A percentile compares a stretch with the other conserved stretches of the same genome.
These are phyloP conservation scores for Pulveroboletus sp. DNA, from an alignment of 768 basidiomycete species.

Conservation along the genomic window DNA sequence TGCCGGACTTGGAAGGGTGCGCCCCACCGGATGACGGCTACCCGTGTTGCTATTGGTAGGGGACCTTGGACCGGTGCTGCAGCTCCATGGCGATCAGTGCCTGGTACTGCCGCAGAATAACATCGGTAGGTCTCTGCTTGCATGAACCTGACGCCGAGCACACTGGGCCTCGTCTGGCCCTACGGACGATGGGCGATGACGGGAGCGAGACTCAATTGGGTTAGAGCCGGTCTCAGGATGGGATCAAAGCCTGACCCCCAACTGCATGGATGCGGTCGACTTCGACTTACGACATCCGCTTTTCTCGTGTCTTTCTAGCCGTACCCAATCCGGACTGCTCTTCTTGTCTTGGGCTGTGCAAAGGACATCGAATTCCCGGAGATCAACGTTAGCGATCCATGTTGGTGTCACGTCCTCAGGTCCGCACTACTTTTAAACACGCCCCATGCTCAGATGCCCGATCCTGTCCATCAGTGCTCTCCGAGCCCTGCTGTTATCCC, in stretches of 20 bases:
- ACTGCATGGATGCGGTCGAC: slow-evolving; percentile 21
- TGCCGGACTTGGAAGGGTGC: slow-evolving; percentile 13
- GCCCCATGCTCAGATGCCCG: slow-evolving; percentile 20
- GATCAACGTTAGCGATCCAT: slow-evolving; percentile 28
- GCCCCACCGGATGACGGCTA: slow-evolving; percentile 24
- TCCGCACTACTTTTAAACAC: slow-evolving; percentile 22
- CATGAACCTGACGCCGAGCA: no score
- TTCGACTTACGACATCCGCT: slow-evolving; percentile 35
- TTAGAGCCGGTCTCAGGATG: slow-evolving; percentile 14
- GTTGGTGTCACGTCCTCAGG: slow-evolving; percentile 13
- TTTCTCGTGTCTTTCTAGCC: slow-evolving; percentile 32
- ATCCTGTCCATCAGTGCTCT: slow-evolving; percentile 16
- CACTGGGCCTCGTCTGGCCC: no score
- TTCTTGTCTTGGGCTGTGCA: slow-evolving; percentile 21
- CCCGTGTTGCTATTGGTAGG: slow-evolving; percentile 2
- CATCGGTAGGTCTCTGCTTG: no score
- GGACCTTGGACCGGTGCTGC: no score
- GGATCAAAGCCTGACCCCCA: slow-evolving; percentile 22
- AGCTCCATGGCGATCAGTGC: no score
- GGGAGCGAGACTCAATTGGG: slow-evolving; percentile 6
- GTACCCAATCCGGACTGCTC: slow-evolving; percentile 14
- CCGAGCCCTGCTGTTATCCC: slow-evolving; percentile 3
- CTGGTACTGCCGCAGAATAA: no score
- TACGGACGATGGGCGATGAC: not conserved
- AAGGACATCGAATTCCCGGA: slow-evolving; percentile 25